These are phyloP conservation scores for Colletotrichum paranaense DNA, from an alignment of 2,329 filamentous ascomycete species.

Conservation along the genomic window DNA sequence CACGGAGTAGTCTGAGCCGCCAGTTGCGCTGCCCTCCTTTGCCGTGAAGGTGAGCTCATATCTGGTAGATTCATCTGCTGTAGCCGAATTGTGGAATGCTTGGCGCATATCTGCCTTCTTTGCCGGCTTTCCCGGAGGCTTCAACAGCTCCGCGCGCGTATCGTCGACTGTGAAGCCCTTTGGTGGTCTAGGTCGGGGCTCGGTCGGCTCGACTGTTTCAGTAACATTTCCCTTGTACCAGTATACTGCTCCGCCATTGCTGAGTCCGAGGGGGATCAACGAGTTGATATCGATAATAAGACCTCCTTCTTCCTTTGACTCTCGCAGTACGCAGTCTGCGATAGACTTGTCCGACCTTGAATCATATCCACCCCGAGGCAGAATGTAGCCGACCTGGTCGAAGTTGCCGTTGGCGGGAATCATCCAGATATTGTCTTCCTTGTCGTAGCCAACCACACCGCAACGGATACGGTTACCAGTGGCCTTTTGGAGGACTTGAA, in stretches of 20 bases:
- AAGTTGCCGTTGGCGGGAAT: background rate
- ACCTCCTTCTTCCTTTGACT: conserved; percentile 1
- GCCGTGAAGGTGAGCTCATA: background rate
- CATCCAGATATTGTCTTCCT: background rate
- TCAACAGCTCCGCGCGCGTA: background rate
- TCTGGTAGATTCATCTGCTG: background rate
- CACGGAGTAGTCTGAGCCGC: background rate
- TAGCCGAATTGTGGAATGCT: background rate
- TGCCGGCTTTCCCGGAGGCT: background rate
- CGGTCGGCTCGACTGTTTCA: background rate
- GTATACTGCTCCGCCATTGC: background rate
- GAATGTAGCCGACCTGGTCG: background rate
- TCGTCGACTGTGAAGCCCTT: background rate
- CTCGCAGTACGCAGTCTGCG: conserved; percentile 6
- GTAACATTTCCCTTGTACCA: conserved; percentile 4
- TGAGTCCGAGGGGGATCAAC: background rate
- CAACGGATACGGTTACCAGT: background rate
- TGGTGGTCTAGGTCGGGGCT: background rate
- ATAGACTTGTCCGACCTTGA: background rate
- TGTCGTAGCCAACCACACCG: background rate
- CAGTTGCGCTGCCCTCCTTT: background rate
- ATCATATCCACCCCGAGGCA: conserved; percentile 9
- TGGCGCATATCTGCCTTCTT: conserved; percentile 4
- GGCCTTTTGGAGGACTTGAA: background rate
- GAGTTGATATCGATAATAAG: background rate